phyloP scores from a whole-genome alignment of 23 red algal genomes.

The Gracilaria vermiculophylla region DNA sequence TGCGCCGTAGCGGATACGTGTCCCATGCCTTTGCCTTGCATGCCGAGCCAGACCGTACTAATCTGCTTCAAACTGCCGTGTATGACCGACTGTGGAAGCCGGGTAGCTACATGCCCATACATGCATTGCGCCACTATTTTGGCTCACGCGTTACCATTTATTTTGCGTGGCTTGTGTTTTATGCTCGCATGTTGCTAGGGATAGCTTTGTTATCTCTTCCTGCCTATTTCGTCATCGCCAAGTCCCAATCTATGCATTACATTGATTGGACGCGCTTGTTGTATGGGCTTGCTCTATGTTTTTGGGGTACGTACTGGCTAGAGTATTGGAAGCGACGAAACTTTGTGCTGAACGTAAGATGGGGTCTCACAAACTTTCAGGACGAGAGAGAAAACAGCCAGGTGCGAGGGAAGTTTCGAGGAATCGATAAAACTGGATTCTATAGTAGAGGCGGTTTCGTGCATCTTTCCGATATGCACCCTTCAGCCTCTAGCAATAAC shows the following conservation, averaged over 20 bases:
- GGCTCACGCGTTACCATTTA: slow-evolving; percentile 67
- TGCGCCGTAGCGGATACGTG: neutral
- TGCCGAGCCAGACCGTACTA: slow-evolving; percentile 9
- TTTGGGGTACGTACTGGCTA: slow-evolving; percentile 58
- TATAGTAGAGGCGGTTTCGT: slow-evolving; percentile 64
- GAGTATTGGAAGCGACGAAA: slow-evolving; percentile 75
- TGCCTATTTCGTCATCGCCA: neutral
- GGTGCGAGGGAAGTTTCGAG: slow-evolving; percentile 32
- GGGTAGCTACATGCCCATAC: neutral
- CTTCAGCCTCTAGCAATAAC: neutral
- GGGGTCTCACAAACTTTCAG: slow-evolving; percentile 58
- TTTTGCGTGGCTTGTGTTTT: slow-evolving; percentile 62
- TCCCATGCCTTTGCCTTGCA: slow-evolving; percentile 41
- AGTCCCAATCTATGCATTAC: neutral
- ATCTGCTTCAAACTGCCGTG: slow-evolving; percentile 28
- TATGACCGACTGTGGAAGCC: slow-evolving; percentile 32
- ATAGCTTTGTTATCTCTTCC: slow-evolving; percentile 38
- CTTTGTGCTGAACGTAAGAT: slow-evolving; percentile 60
- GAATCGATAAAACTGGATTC: slow-evolving; percentile 36
- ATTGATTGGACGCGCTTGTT: slow-evolving; percentile 21
- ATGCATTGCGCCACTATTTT: slow-evolving; percentile 48
- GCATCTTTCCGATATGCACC: slow-evolving; percentile 50
- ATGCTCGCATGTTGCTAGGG: slow-evolving; percentile 33
- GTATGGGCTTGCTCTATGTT: slow-evolving; percentile 37
- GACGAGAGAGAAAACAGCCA: slow-evolving; percentile 45